phyloP scores from a whole-genome alignment of 148 eudicot species.

The Heliosperma pusillum region DNA sequence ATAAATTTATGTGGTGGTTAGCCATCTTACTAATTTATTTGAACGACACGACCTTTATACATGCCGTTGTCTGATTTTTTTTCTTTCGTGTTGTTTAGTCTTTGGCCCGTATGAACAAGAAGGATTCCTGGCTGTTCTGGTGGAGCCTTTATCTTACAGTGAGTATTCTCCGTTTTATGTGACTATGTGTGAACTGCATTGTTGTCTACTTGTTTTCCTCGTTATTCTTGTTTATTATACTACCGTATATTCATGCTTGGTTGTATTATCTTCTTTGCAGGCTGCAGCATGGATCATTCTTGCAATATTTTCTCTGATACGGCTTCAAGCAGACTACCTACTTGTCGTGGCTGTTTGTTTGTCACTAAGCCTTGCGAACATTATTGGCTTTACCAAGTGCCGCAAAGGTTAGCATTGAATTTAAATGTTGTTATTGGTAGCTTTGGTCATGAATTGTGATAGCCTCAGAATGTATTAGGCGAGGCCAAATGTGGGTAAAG shows the following conservation, averaged over 20 bases:
- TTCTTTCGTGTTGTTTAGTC: slow-evolving; percentile 44
- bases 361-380: slow-evolving; percentile 89
- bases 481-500: background rate
- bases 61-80: slow-evolving; percentile 7
- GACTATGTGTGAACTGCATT: background rate
- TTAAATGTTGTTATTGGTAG: background rate
- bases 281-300: slow-evolving; percentile 83
- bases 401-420: slow-evolving; percentile 60
- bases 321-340: slow-evolving; percentile 94
- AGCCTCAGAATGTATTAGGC: background rate
- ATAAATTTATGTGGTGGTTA: background rate
- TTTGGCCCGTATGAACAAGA: slow-evolving; percentile 93
- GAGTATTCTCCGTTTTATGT: slow-evolving; percentile 28
- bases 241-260: background rate
- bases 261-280: slow-evolving; percentile 38
- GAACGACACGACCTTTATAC: background rate
- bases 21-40: background rate
- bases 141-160: slow-evolving; percentile 94
- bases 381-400: slow-evolving; percentile 92
- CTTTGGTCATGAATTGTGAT: too few relatives aligned
- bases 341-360: slow-evolving; percentile 94
- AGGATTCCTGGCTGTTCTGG: slow-evolving; percentile 99
- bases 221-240: background rate
- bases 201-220: background rate
- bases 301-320: slow-evolving; percentile 84